phyloP scores from a whole-genome alignment of 495 filamentous ascomycete species.

The Arthonia radiata region DNA sequence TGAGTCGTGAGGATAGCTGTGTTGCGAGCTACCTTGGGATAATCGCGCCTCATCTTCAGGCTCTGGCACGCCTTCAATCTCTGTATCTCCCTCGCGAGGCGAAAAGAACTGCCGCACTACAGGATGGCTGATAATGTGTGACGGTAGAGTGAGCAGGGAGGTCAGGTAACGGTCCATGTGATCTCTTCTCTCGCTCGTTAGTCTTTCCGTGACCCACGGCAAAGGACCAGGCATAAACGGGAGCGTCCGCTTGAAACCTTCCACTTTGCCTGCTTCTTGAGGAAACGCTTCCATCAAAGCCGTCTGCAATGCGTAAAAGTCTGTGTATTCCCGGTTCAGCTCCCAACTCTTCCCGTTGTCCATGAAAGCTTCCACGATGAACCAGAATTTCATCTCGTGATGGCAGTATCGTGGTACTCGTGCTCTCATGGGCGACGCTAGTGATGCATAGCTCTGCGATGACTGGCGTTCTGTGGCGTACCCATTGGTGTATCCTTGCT shows the following conservation, averaged over 20 bases:
- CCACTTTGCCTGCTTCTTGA: conserved; percentile 67
- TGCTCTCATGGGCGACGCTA: conserved; percentile 39
- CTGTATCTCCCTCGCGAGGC: conserved; percentile 74
- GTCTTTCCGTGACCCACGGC: conserved; percentile 90
- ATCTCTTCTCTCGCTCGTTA: conserved; percentile 74
- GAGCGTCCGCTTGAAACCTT: conserved; percentile 47
- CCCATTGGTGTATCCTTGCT: conserved; percentile 5
- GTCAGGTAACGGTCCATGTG: conserved; percentile 90
- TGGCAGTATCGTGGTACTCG: conserved; percentile 86
- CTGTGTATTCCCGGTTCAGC: conserved; percentile 79
- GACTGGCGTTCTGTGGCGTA: neutral
- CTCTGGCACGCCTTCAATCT: conserved; percentile 34
- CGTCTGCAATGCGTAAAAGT: conserved; percentile 98
- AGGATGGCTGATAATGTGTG: conserved; percentile 57
- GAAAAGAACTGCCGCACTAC: conserved; percentile 77
- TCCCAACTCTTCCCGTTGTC: conserved; percentile 87
- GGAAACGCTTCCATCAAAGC: conserved; percentile 82
- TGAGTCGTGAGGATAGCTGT: too few relatives aligned
- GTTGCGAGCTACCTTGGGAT: conserved; percentile 1
- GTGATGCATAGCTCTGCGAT: conserved; percentile 9
- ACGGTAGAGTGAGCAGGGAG: conserved; percentile 57
- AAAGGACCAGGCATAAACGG: conserved; percentile 99
- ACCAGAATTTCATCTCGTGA: conserved; percentile 96
- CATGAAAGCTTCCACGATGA: conserved; percentile 76
- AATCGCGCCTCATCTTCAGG: conserved; percentile 10